Evolutionary conservation across 176 grass and related monocot genomes (phyloP).

Genomic region (Neostapfia colusana): DNA sequence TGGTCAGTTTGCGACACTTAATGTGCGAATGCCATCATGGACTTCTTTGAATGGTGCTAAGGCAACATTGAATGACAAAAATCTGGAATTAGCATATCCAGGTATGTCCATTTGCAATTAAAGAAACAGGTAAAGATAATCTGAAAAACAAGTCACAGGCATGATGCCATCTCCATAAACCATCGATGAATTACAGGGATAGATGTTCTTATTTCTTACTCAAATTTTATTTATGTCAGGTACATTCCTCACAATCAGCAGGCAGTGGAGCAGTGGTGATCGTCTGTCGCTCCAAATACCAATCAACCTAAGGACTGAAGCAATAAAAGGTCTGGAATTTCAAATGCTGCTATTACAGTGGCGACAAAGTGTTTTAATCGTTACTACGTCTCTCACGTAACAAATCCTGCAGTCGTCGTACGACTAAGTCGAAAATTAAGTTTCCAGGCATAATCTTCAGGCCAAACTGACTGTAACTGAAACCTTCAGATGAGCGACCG

Average conservation of each 20-base stretch:
- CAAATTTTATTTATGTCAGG: conserved; percentile 43
- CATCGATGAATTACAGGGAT: background rate
- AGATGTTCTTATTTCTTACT: background rate
- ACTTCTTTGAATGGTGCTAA: conserved; percentile 55
- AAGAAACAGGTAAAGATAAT: background rate
- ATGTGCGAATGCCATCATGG: conserved; percentile 83
- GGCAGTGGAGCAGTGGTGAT: conserved; percentile 64
- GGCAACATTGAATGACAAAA: conserved; percentile 61
- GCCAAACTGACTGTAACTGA: background rate
- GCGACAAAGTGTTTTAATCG: background rate
- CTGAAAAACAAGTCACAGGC: background rate
- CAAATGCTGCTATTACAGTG: background rate
- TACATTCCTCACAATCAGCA: conserved; percentile 62
- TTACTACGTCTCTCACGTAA: background rate
- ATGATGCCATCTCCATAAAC: background rate
- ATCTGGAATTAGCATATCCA: conserved; percentile 50
- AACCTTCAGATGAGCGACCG: conserved; percentile 70
- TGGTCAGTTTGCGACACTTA: conserved; percentile 53
- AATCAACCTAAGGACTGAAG: conserved; percentile 63
- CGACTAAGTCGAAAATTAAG: background rate
- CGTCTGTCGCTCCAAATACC: conserved; percentile 55
- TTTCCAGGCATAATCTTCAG: background rate
- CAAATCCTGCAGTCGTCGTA: background rate
- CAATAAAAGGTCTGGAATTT: conserved; percentile 67
- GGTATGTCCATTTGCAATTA: conserved; percentile 41